Percentiles rank a stretch among this genome's conserved stretches.
These are phyloP conservation scores for Termitomyces sp. DNA, from an alignment of 768 basidiomycete species.

Conservation along the genomic window DNA sequence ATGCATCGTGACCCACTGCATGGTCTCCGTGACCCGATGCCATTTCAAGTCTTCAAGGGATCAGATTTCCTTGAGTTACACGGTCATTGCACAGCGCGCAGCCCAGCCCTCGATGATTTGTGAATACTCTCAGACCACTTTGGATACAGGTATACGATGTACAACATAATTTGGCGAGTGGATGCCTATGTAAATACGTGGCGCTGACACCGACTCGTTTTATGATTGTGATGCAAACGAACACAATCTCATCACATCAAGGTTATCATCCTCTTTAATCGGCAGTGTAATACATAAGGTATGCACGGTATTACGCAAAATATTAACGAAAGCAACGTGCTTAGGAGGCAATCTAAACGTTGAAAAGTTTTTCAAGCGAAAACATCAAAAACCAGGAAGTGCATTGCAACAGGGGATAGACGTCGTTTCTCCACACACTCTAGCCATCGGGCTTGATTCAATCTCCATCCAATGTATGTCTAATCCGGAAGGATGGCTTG, in stretches of 20 bases:
- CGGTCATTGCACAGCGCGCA: background rate
- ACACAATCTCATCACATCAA: background rate
- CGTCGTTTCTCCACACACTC: background rate
- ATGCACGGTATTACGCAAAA: no score
- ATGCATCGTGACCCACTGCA: background rate
- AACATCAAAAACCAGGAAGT: no score
- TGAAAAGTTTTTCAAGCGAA: background rate
- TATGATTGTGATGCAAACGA: background rate
- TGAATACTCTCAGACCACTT: background rate
- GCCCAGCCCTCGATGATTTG: background rate
- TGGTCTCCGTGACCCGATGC: background rate
- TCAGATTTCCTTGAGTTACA: background rate
- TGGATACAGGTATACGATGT: slow-evolving; percentile 1
- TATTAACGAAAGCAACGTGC: background rate
- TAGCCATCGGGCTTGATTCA: background rate
- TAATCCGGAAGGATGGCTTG: background rate
- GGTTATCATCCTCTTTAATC: background rate
- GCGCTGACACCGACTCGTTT: background rate
- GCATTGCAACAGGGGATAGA: background rate
- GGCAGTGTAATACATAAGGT: no score
- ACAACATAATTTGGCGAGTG: background rate
- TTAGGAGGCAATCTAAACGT: background rate
- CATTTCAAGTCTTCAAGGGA: background rate
- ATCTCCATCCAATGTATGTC: background rate
- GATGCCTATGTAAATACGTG: background rate